These are phyloP conservation scores for Dictyostelium gargantuum DNA, from an alignment of 208 protist genomes.

Conservation along the genomic window DNA sequence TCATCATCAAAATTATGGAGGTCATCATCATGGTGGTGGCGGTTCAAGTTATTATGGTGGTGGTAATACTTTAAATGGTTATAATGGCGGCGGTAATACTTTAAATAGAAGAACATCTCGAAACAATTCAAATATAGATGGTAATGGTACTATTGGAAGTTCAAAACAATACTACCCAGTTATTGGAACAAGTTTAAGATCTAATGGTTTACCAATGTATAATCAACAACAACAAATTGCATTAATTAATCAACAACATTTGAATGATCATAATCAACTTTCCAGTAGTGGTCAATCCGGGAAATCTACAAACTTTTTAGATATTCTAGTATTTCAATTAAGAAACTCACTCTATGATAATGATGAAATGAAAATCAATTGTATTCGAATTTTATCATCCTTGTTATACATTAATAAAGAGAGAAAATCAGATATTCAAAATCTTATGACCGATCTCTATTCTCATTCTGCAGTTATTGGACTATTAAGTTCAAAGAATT, in stretches of 20 bases:
- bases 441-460: constrained; percentile 26
- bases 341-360: constrained; percentile 40
- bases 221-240: not conserved
- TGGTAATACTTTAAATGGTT: not conserved
- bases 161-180: not conserved
- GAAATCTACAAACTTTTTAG: not conserved
- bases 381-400: constrained; percentile 6
- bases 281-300: not conserved
- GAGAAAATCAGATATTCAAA: constrained; percentile 12
- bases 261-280: not conserved
- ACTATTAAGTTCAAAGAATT: not conserved
- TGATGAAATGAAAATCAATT: constrained; percentile 41
- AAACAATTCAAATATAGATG: not conserved
- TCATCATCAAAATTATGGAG: not conserved
- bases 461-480: constrained; percentile 29
- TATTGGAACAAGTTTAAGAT: not conserved
- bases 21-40: not conserved
- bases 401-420: not conserved
- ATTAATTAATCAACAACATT: not conserved
- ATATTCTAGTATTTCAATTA: constrained; percentile 57
- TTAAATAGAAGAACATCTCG: not conserved
- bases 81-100: not conserved
- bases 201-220: not conserved
- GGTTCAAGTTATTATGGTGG: not conserved
- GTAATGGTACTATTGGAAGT: not conserved